phyloP scores from a whole-genome alignment of 352 stramenopile species.

The Peronosclerospora sorghi region DNA sequence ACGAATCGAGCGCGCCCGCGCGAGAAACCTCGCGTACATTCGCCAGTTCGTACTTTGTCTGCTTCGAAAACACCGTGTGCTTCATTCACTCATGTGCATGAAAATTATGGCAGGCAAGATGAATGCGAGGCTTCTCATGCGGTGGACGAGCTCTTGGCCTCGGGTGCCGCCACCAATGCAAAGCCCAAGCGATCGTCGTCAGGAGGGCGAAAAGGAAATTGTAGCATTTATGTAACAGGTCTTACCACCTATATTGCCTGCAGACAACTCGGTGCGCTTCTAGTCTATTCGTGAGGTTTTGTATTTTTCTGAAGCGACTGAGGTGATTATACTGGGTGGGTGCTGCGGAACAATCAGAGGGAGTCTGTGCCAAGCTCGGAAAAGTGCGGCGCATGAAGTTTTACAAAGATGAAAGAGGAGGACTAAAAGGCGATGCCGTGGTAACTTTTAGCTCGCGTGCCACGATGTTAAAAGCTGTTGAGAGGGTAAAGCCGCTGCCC shows the following conservation, averaged over 20 bases:
- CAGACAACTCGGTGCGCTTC: conserved; percentile 43
- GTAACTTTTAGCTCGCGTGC: conserved; percentile 69
- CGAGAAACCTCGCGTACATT: conserved; percentile 74
- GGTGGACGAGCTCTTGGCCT: conserved; percentile 33
- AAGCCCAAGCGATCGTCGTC: neutral
- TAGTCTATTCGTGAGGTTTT: neutral
- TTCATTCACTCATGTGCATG: neutral
- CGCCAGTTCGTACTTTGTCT: conserved; percentile 16
- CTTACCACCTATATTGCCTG: conserved; percentile 76
- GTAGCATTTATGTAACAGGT: conserved; percentile 71
- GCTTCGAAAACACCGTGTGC: neutral
- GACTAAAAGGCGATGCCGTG: conserved; percentile 78
- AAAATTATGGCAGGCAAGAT: conserved; percentile 29
- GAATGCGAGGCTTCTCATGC: conserved; percentile 28
- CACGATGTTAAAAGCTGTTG: conserved; percentile 56
- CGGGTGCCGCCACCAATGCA: conserved; percentile 9
- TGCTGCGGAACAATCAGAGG: conserved; percentile 28
- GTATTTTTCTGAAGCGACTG: neutral
- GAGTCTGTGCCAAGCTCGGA: conserved; percentile 52
- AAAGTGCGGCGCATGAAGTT: conserved; percentile 83
- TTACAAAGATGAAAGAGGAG: conserved; percentile 68
- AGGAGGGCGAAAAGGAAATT: conserved; percentile 29
- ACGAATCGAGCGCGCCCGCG: conserved; percentile 49
- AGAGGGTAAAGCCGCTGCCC: conserved; percentile 32
- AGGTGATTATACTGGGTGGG: neutral